phyloP scores from a whole-genome alignment of 2,329 filamentous ascomycete species.

The Talaromyces rugulosus region DNA sequence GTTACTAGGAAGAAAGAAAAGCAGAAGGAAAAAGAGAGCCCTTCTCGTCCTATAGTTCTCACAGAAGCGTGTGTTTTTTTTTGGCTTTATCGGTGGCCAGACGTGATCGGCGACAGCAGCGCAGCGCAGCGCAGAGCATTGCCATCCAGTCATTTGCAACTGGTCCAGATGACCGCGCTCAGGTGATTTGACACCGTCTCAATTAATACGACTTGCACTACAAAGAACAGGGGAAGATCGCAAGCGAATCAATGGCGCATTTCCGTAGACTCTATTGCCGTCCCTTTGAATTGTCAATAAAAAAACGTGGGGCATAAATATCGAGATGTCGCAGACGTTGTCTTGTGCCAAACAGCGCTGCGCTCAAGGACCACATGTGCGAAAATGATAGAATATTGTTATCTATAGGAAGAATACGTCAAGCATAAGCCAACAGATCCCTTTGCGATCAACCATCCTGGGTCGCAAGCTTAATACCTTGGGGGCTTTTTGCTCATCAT shows the following conservation, averaged over 20 bases:
- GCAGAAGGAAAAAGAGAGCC: neutral
- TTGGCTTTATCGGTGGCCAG: neutral
- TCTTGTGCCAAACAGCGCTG: neutral
- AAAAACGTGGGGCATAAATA: neutral
- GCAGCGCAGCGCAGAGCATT: neutral
- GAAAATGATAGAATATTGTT: neutral
- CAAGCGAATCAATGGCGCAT: neutral
- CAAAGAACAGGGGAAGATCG: neutral
- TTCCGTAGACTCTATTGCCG: neutral
- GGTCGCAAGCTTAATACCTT: neutral
- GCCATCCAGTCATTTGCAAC: neutral
- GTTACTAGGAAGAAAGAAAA: neutral
- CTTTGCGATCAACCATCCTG: neutral
- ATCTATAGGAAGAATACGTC: neutral
- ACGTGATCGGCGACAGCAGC: neutral
- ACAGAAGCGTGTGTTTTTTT: neutral
- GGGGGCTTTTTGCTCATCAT: neutral
- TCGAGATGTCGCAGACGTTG: neutral
- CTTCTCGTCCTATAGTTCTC: neutral
- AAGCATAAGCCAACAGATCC: neutral
- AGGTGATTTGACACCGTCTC: conserved; percentile 11
- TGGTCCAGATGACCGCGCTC: conserved; percentile 8
- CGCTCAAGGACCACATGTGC: neutral
- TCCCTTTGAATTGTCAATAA: neutral
- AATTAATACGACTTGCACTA: neutral